Base-by-base conservation (phyloP, 495 filamentous ascomycete species). In the Entonaema liquescens region DNA sequence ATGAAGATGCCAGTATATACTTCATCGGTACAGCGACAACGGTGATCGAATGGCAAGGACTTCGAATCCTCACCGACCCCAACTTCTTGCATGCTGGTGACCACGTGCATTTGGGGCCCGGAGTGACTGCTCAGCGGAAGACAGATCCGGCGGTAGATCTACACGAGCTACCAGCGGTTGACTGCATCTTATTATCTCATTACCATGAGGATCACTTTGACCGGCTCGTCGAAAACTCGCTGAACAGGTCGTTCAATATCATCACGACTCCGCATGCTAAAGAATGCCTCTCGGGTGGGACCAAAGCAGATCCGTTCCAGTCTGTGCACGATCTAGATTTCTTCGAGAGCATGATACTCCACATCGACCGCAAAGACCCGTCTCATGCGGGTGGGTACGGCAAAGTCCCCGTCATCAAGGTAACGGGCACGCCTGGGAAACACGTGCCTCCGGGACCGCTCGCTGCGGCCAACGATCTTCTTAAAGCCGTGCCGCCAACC, bases 201-300 rank as follows among this genome's bases (percentile, higher is more conserved):
- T 91, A 90, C 76, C 89, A 92, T 61, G 88, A 79, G 59, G 88
- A 90, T 69, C 88, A 89, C 61, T 92, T 92, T 71, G 89, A 92
- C 71, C 79, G 80, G 66, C 70, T 85, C 28, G 88, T 91, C 19
- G 89, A 92, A 77, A 81, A 78, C 1, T 82, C 79, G 26, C 79
- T 92, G 42, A 82, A 83, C 36, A 79, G 89, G 5, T 77, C 83
- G 15, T 78, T 92, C 36, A 83, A 87, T 28, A 92, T 92, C 72
- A 82, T 92, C 67, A 89, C 87, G 5, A 92, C 88, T 5, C 83
- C 86, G 1, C 89, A 92, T 72, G 90, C 89, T 0, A 84, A 86
- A 70, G 49, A 63, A 33, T 84, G 84, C 63, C 79, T 92, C 0
- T 59, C 71, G 17, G 53, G 57, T 11, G 42, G 21, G 33, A 62